A percentile compares a stretch with the other conserved stretches of the same genome.
Conservation (phyloP, 768 basidiomycete species). For the Lentinula guzmanii region DNA sequence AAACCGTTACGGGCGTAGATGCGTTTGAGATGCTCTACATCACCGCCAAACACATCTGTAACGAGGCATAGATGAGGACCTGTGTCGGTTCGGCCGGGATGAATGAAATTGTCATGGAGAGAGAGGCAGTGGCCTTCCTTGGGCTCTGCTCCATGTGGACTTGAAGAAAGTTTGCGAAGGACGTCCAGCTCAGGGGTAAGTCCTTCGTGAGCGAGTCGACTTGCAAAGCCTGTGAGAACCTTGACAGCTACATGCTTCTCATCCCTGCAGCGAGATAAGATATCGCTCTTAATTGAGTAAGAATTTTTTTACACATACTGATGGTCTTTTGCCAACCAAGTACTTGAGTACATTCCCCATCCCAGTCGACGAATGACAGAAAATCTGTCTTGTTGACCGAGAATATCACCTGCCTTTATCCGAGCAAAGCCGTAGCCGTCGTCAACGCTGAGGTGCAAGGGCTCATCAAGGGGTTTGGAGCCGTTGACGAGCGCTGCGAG, state of each 20-base stretch:
- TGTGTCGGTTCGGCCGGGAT: constrained; percentile 15
- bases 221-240: constrained; percentile 19
- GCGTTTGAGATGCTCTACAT: constrained; percentile 14
- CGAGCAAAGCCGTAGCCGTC: constrained; percentile 21
- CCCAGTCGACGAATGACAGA: constrained; percentile 21
- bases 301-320: constrained; percentile 10
- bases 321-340: constrained; percentile 22
- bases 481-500: constrained; percentile 4
- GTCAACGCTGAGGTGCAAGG: constrained; percentile 19
- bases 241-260: constrained; percentile 25
- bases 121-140: constrained; percentile 5
- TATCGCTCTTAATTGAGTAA: not conserved
- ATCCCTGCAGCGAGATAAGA: constrained; percentile 9
- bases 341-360: constrained; percentile 24
- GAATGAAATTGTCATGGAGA: constrained; percentile 12
- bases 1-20: constrained; percentile 9
- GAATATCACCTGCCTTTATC: constrained; percentile 17
- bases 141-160: not conserved
- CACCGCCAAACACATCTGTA: constrained; percentile 17
- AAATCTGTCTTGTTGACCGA: constrained; percentile 22
- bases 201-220: constrained; percentile 13
- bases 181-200: constrained; percentile 17
- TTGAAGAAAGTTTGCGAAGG: constrained; percentile 9
- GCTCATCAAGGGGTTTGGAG: constrained; percentile 15
- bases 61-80: constrained; percentile 23